Conservation (phyloP, 345 rosid species). For the Orychophragmus violaceus region DNA sequence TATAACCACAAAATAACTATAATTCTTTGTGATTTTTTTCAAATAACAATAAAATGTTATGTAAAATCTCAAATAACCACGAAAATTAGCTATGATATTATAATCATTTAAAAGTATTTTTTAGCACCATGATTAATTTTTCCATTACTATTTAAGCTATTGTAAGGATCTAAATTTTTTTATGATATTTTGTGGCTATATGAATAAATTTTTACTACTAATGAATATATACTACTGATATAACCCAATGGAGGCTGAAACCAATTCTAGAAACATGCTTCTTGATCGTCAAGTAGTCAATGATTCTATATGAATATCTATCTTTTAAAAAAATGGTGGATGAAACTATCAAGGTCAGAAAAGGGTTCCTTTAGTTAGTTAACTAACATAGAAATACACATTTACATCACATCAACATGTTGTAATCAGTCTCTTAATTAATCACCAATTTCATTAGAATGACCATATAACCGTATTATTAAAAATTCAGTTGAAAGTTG, state of each 20-base stretch:
- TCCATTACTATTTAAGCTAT: no score
- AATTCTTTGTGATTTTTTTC: no score
- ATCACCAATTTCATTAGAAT: background rate
- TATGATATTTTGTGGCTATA: no score
- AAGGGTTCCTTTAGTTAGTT: background rate
- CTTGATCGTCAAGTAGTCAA: background rate
- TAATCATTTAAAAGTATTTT: no score
- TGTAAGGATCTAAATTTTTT: no score
- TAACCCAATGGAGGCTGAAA: background rate
- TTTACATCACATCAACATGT: background rate
- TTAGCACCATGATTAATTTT: no score
- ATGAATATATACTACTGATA: background rate
- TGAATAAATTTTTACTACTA: no score
- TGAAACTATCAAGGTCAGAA: background rate
- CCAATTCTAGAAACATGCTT: background rate
- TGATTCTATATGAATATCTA: background rate
- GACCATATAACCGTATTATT: background rate
- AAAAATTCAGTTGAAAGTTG: background rate
- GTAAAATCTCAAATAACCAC: no score
- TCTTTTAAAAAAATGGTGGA: background rate
- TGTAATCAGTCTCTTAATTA: slow-evolving; percentile 14
- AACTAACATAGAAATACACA: background rate
- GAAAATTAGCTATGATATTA: no score
- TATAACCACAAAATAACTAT: no score
- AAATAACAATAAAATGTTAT: no score